phyloP scores from a whole-genome alignment of 1,284 basidiomycete species.

The Meira nashicola region DNA sequence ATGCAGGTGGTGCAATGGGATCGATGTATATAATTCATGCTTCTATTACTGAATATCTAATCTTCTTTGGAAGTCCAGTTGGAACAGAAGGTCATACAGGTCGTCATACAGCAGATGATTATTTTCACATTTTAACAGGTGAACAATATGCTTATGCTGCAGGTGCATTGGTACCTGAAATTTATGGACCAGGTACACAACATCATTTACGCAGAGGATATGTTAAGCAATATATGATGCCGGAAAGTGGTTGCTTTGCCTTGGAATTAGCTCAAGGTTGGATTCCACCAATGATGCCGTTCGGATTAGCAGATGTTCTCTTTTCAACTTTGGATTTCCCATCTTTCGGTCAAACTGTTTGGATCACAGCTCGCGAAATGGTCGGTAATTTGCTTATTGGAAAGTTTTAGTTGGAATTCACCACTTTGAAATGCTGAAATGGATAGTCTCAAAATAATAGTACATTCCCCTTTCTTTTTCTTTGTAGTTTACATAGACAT shows the following conservation, averaged over 20 bases:
- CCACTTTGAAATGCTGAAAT: no score
- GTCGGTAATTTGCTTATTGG: slow-evolving; percentile 37
- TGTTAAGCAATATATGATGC: slow-evolving; percentile 96
- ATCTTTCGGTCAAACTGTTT: slow-evolving; percentile 73
- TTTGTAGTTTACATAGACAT: no score
- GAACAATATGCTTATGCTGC: slow-evolving; percentile 86
- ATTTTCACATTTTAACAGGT: slow-evolving; percentile 89
- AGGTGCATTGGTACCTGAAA: slow-evolving; percentile 74
- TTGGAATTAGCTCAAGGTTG: slow-evolving; percentile 80
- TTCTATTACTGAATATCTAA: slow-evolving; percentile 71
- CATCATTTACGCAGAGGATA: slow-evolving; percentile 76
- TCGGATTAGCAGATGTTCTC: slow-evolving; percentile 80
- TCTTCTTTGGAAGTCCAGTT: slow-evolving; percentile 88
- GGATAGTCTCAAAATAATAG: no score
- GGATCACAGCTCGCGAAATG: slow-evolving; percentile 63
- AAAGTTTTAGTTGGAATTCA: slow-evolving; percentile 5
- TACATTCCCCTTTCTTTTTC: no score
- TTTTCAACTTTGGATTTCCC: slow-evolving; percentile 82
- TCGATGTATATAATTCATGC: slow-evolving; percentile 96
- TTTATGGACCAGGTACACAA: slow-evolving; percentile 75
- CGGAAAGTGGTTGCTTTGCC: slow-evolving; percentile 80
- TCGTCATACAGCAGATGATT: slow-evolving; percentile 90
- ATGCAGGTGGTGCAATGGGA: slow-evolving; percentile 92
- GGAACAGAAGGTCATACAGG: slow-evolving; percentile 96
- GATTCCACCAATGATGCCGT: slow-evolving; percentile 63